Evolutionary conservation across 2,329 filamentous ascomycete species (phyloP), one percentile per base, ranked within the genome.

Genomic region (Botryotinia narcissicola): DNA sequence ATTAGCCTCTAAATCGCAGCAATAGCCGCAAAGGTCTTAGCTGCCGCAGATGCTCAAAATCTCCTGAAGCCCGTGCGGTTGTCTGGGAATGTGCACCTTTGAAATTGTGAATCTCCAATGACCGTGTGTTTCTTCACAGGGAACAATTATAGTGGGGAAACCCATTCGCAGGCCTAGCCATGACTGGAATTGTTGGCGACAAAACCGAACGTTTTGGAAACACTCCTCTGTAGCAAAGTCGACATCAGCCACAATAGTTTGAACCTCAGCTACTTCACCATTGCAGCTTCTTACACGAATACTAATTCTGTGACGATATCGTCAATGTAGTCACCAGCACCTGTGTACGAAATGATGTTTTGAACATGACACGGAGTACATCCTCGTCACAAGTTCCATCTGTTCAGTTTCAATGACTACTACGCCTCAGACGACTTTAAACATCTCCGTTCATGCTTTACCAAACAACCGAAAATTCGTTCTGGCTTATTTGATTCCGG

Each of bases 211-310:
- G 16, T 46, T 54, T 71, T 48, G 42, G 62, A 72, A 72, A 72
- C 62, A 68, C 62, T 48, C 29, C 40, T 69, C 32, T 72, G 62
- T 59, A 68, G 62, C 71, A 72, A 42, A 42, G 35, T 37, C 10
- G 29, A 48, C 42, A 51, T 61, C 32, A 68, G 71, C 62, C 71
- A 69, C 62, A 60, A 35, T 20, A 29, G 48, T 42, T 57, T 68
- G 66, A 42, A 42, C 29, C 35, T 48, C 66, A 57, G 37, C 54
- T 57, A 29, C 66, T 69, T 57, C 48, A 20, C 54, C 51, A 18
- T 59, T n/a, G 37, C 48, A 68, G 59, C 29, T 72, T 54, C 48
- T 29, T 54, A 60, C n/a, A 32, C 32, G 37, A 37, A 67, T 22
- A 29, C 22, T 25, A 9, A 44, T 44, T 68, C 61, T 69, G 29